Base-by-base conservation (phyloP, 176 grass and related monocot genomes). In the Cenchrus fungigraminus region DNA sequence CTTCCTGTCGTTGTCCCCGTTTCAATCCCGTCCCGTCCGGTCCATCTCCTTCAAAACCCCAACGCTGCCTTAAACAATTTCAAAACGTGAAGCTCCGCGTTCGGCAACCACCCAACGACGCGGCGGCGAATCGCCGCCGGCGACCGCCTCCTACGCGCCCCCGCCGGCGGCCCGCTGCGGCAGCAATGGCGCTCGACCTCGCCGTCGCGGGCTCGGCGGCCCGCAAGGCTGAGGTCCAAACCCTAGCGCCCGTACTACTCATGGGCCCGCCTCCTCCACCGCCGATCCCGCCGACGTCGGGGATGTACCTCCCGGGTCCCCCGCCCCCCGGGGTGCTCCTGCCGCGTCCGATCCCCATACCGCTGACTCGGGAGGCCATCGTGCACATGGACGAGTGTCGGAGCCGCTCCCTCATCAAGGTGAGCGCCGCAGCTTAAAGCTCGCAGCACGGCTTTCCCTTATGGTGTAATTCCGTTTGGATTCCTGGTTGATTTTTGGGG, bases 371-470 rank as follows among this genome's bases (percentile, higher is more conserved):
- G 19, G 70, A 47, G 32, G 68, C 29, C 52, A 17, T 80, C 32
- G 4, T 15, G 25, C 74, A 68, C 45, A 86, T 92, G 90, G 93
- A 95, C 71, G 71, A 68, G 42, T 63, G 47, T 34, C 86, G 88
- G 75, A 92, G 85, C 50, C 43, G 49, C 68, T 92, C 93, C 12
- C 93, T 95, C 80, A 67, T 92, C 61, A 49, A 86, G 87, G 85
- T 88, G 50, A 61, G 62, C 11, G 8, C 58, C 17, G 65, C 16
- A 58, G 61, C 73, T 40, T 78, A 61, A 78, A 81, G 61, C 47
- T 57, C 31, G 17, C 65, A 40, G 58, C 42, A 53, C 50, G 28
- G 46, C 8, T 57, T 44, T 67, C 13, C 56, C 52, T 29, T 82
- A 55, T 61, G 17, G 22, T 56, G 20, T 71, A 43, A 53, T 56